A percentile compares a stretch with the other conserved stretches of the same genome.
These are phyloP conservation scores for Asparagopsis taxiformis DNA, from an alignment of 31 red algal genomes.

Conservation along the genomic window DNA sequence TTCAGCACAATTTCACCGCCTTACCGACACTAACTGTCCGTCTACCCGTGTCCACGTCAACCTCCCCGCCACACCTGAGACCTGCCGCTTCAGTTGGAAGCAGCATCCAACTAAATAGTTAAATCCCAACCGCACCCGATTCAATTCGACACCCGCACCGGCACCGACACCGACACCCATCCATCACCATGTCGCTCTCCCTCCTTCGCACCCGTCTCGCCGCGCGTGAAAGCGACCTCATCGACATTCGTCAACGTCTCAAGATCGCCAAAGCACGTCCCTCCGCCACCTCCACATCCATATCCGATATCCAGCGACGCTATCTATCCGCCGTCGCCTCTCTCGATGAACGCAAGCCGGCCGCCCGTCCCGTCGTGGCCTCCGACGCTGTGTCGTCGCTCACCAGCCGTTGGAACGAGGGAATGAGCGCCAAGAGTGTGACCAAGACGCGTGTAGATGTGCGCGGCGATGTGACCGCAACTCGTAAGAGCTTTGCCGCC, in stretches of 20 bases:
- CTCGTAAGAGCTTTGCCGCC: constrained; percentile 44
- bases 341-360: constrained; percentile 12
- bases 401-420: constrained; percentile 57
- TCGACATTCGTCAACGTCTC: constrained; percentile 20
- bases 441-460: constrained; percentile 40
- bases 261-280: constrained; percentile 31
- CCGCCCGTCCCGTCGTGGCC: background rate
- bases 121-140: background rate
- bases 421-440: constrained; percentile 35
- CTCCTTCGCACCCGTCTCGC: constrained; percentile 43
- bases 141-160: background rate
- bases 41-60: no score
- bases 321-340: constrained; percentile 61
- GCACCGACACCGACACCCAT: background rate
- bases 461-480: constrained; percentile 39
- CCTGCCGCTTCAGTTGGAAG: background rate
- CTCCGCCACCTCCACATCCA: constrained; percentile 30
- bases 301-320: constrained; percentile 63
- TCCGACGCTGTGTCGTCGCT: constrained; percentile 47
- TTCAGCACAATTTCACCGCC: no score
- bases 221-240: constrained; percentile 42
- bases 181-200: constrained; percentile 10
- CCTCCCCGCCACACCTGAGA: background rate
- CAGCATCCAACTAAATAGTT: background rate
- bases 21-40: no score